Base-by-base conservation (phyloP, 208 protist genomes). In the Tritrichomonas foetus region DNA sequence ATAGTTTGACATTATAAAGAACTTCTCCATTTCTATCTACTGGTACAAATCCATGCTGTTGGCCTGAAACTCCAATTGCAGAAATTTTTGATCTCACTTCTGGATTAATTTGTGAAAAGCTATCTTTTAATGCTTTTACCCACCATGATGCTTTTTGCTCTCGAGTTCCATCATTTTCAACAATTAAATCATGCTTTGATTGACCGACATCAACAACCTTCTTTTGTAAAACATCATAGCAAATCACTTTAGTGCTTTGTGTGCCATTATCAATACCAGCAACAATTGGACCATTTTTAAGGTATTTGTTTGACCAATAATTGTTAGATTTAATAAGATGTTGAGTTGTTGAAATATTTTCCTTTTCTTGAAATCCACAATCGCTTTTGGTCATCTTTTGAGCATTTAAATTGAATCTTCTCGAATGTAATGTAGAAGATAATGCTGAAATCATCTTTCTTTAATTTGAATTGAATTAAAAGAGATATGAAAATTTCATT, bases 21-120 rank as follows among this genome's bases (percentile, higher is more conserved):
- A 93, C 92, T 14, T 93, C 55, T 5, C 50, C 92, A 64, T 82
- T n/a, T 39, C 44, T 16, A 93, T 93, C 92, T 53, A 93, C 8
- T 8, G 44, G 13, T 41, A 93, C 92, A 57, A 53, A 66, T 2
- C 92, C 92, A 50, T 93, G 92, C 49, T 66, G 44, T 93, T 93
- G 92, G 14, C 92, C 92, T 69, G 50, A 66, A 33, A 93, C 50
- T 16, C 69, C 41, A 66, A 93, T 93, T 64, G n/a, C 92, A 69
- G 27, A 44, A 55, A 93, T 49, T 53, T 93, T 39, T 49, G 27
- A 41, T 78, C 66, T 39, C 27, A 93, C 3, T 13, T 82, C 11
- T 20, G 41, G 27, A 39, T 36, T 30, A 5, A 82, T 20, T 55
- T 61, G 20, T 5, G 27, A 16, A 1, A 93, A 36, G 8, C 27